Percentiles rank a stretch among this genome's conserved stretches.
These are phyloP conservation scores for Sporothrix globosa DNA, from an alignment of 2,329 filamentous ascomycete species.

Conservation along the genomic window DNA sequence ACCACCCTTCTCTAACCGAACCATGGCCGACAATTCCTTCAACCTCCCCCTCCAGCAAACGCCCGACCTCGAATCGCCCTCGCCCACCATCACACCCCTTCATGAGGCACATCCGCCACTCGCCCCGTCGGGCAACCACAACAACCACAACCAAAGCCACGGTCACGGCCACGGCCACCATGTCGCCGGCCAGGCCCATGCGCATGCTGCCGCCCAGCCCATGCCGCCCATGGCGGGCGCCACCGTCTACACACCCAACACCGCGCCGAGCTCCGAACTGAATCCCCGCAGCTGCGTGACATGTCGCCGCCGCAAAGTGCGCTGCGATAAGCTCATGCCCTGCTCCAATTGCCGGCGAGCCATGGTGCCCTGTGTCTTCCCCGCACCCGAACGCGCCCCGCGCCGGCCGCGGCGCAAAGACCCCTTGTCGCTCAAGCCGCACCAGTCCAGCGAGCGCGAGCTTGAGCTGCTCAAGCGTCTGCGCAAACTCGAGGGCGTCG, in stretches of 20 bases:
- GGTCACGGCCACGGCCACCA: conserved; percentile 27
- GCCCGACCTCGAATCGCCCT: conserved; percentile 33
- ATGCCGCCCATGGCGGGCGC: conserved; percentile 39
- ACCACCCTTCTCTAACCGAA: conserved; percentile 14
- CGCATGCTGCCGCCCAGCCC: conserved; percentile 28
- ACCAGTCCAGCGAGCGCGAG: conserved; percentile 64
- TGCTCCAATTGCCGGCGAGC: conserved; percentile 61
- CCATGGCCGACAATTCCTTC: conserved; percentile 27
- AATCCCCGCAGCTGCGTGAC: conserved; percentile 55
- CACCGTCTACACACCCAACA: conserved; percentile 40
- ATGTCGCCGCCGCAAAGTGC: conserved; percentile 60
- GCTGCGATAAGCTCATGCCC: conserved; percentile 60
- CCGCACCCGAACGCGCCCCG: conserved; percentile 54
- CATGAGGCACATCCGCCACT: conserved; percentile 26
- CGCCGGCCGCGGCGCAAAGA: conserved; percentile 64
- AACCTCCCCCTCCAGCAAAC: conserved; percentile 24
- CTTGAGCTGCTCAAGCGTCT: conserved; percentile 72
- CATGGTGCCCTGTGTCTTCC: conserved; percentile 56
- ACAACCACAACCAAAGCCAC: neutral
- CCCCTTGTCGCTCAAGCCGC: conserved; percentile 52
- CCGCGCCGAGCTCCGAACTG: conserved; percentile 37
- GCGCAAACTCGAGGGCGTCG: conserved; percentile 74
- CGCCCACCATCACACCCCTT: conserved; percentile 4
- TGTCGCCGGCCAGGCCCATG: conserved; percentile 30
- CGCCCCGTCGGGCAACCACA: conserved; percentile 16